Conservation (phyloP, 208 protist species). For the Spongospora subterranea region DNA sequence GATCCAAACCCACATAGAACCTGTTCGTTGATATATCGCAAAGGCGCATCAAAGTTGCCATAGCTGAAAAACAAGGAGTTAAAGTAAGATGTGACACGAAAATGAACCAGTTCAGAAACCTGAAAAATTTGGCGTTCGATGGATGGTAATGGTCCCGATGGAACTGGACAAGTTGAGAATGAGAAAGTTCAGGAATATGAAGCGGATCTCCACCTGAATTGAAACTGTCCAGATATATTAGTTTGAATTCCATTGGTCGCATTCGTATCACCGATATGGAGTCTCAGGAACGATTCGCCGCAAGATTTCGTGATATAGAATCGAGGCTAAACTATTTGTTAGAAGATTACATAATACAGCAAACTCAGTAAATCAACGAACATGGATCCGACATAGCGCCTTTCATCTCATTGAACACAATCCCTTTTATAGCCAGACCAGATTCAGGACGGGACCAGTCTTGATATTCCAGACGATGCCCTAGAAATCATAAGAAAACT, state of each 20-base stretch:
- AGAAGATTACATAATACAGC: background rate
- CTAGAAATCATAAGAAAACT: background rate
- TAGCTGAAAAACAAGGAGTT: background rate
- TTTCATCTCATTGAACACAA: constrained; percentile 76
- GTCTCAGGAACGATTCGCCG: constrained; percentile 59
- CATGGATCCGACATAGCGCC: constrained; percentile 61
- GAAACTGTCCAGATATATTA: background rate
- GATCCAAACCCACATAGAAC: background rate
- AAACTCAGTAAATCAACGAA: background rate
- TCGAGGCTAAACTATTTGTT: constrained; percentile 60
- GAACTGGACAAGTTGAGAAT: constrained; percentile 65
- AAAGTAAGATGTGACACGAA: background rate
- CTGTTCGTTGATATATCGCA: constrained; percentile 44
- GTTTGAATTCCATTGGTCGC: background rate
- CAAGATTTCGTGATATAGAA: constrained; percentile 12
- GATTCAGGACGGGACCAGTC: background rate
- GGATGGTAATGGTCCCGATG: constrained; percentile 70
- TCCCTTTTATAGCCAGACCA: constrained; percentile 63
- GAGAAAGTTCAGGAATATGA: constrained; percentile 64
- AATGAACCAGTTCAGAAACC: background rate
- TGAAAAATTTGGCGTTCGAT: constrained; percentile 65
- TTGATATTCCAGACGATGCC: background rate
- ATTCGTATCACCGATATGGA: background rate
- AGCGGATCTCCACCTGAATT: constrained; percentile 65
- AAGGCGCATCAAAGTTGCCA: background rate